Conservation (phyloP, 1,139 yeast species). For the Hyphopichia fennica region DNA sequence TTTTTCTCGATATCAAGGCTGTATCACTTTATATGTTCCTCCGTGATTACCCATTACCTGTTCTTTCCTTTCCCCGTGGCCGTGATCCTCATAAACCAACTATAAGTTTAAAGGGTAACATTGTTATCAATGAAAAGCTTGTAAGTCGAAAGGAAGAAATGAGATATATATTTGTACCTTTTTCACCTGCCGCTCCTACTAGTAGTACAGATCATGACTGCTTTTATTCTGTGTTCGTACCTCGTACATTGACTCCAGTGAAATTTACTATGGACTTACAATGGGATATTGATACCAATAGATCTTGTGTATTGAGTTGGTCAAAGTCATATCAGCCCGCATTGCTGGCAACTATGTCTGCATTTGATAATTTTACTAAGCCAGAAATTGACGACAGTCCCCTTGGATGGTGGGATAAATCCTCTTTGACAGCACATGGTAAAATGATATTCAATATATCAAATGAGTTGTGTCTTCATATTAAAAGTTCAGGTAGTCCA, state of each 20-base stretch:
- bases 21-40: constrained; percentile 32
- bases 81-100: constrained; percentile 23
- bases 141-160: constrained; percentile 40
- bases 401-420: constrained; percentile 70
- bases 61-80: constrained; percentile 39
- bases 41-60: constrained; percentile 44
- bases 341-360: constrained; percentile 33
- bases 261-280: constrained; percentile 37
- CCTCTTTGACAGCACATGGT: constrained; percentile 41
- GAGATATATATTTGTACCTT: constrained; percentile 46
- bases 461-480: constrained; percentile 52
- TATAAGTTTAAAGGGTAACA: constrained; percentile 30
- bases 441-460: constrained; percentile 56
- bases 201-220: constrained; percentile 21
- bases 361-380: constrained; percentile 60
- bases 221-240: constrained; percentile 41
- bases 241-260: constrained; percentile 48
- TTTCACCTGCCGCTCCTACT: constrained; percentile 39
- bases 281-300: constrained; percentile 34
- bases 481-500: constrained; percentile 74
- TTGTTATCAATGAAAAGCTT: constrained; percentile 45
- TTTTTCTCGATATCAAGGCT: constrained; percentile 30
- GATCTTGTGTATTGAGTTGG: constrained; percentile 46
- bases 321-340: constrained; percentile 45
- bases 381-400: constrained; percentile 84